Evolutionary conservation across 177 flowering plant genomes (phyloP), one percentile per base, ranked within the genome.

Genomic region (Telopea speciosissima): DNA sequence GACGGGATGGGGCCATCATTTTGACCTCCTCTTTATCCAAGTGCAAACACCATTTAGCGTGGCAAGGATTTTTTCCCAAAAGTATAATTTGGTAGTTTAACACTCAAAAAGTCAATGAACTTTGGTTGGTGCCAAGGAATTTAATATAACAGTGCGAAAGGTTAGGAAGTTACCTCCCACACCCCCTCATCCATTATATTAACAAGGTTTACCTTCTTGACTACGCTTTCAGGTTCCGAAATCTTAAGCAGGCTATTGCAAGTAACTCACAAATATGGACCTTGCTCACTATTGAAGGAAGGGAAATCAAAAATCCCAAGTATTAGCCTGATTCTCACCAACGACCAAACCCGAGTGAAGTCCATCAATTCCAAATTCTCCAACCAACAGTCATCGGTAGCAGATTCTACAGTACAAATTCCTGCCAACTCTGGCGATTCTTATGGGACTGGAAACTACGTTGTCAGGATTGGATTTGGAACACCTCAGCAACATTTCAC

Each of bases 401-500:
- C 61, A 61, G 40, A 33, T 36, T 72, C 69, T 24, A 52, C 59
- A 10, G 52, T 42, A 7, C 73, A 54, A 66, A 52, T 83, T 65
- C 84, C 87, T 0, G 81, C 75, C 5, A 52, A 71, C 6, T 52
- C 79, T 19, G 88, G 84, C 8, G 3, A 40, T 1, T 31, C 81
- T 11, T 25, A 83, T 0, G 79, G 84, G 72, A 16, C 77, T 0
- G 83, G 79, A 3, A 82, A 85, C 69, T 89, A 70, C 71, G 19
- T 83, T 14, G 87, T 83, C 19, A 80, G 70, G 0, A 72, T 89
- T 0, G 82, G 86, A 3, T 66, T 89, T 3, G 93, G 93, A 26
- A 85, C 91, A 4, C 91, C 89, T 0, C 65, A 69, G 21, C 80
- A 64, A 24, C 65, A 77, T 22, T 67, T 84, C 7, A 56, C 83